A percentile compares a stretch with the other conserved stretches of the same genome.
phyloP scores from a whole-genome alignment of 2,329 filamentous ascomycete genomes.

The Xylariaceae sp. region DNA sequence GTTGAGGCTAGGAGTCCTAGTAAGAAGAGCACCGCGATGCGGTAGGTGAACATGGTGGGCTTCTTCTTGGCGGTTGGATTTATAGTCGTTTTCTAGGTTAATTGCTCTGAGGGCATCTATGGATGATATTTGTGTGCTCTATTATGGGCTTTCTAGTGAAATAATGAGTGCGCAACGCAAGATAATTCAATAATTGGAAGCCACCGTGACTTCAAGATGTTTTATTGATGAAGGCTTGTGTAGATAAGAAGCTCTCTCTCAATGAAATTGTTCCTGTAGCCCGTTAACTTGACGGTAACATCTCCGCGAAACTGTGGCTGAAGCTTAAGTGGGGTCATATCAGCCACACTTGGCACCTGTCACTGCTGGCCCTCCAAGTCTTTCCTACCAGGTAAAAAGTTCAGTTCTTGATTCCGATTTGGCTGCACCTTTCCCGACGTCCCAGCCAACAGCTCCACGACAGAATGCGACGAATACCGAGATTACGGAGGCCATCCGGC shows the following conservation, averaged over 20 bases:
- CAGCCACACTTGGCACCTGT: neutral
- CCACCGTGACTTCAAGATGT: too few relatives aligned
- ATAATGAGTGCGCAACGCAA: too few relatives aligned
- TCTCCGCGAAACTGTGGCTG: neutral
- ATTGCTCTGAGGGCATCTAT: neutral
- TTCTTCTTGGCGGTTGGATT: neutral
- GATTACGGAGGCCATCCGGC: slow-evolving; percentile 26
- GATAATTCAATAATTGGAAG: too few relatives aligned
- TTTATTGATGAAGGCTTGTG: too few relatives aligned
- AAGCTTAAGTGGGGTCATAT: neutral
- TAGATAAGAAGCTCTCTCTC: too few relatives aligned
- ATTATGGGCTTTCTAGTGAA: too few relatives aligned
- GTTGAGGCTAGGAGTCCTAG: slow-evolving; percentile 30
- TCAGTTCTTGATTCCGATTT: neutral
- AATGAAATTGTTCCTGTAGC: too few relatives aligned
- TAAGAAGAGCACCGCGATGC: slow-evolving; percentile 28
- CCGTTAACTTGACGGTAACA: too few relatives aligned
- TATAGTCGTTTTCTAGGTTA: neutral
- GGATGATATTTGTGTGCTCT: too few relatives aligned
- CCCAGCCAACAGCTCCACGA: neutral
- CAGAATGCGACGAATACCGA: slow-evolving; percentile 31
- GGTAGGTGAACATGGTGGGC: slow-evolving; percentile 25
- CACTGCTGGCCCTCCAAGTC: neutral
- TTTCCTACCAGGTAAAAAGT: neutral
- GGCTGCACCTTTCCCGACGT: neutral